Evolutionary conservation across 495 filamentous ascomycete genomes (phyloP), one percentile per base, ranked within the genome.

Genomic region (Neurospora sp.): DNA sequence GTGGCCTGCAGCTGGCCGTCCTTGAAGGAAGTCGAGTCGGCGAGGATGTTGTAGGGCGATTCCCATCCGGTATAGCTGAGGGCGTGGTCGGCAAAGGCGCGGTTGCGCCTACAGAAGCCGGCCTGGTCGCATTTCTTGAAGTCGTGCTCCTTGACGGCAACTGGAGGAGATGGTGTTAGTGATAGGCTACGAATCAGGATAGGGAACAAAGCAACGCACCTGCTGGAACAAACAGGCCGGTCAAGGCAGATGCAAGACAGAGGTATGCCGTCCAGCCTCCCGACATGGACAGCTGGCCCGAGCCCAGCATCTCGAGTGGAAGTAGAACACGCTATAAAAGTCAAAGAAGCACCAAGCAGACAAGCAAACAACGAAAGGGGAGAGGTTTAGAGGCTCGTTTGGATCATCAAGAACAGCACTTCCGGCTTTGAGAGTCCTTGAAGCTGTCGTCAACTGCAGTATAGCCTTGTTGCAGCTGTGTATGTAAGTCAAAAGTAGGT

Each of bases 81-180:
- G 71, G 88, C 94, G 70, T 88, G 85, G 79, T 98, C 94, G 73
- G 96, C 96, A 78, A 91, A 93, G 38, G 89, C 92, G 79, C 95
- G 90, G 81, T 97, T 98, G 72, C 96, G 93, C 78, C 92, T 93
- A 82, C 96, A 98, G 85, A 98, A 99, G 71, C 96, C 96, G 0
- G 94, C 94, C 80, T 99, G 96, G 44, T 88, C 83, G 83, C 96
- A 99, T 73, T 90, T 97, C 78, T 98, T 99, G 87, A 98, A 98
- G 76, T 94, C 93, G 76, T 96, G 91, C 76, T 97, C 91, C 82
- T 99, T 98, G 22, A 99, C 96, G 77, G 87, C 82, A 71, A 89
- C 94, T 96, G 42, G 18, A 8, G 9, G 44, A 35, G 48, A 69
- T 3, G 0, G 27, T 69, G 71, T 74, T 69, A 76, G 79, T 72